These are phyloP conservation scores for Panaeolus papilionaceus DNA, from an alignment of 768 basidiomycete species.

Conservation along the genomic window DNA sequence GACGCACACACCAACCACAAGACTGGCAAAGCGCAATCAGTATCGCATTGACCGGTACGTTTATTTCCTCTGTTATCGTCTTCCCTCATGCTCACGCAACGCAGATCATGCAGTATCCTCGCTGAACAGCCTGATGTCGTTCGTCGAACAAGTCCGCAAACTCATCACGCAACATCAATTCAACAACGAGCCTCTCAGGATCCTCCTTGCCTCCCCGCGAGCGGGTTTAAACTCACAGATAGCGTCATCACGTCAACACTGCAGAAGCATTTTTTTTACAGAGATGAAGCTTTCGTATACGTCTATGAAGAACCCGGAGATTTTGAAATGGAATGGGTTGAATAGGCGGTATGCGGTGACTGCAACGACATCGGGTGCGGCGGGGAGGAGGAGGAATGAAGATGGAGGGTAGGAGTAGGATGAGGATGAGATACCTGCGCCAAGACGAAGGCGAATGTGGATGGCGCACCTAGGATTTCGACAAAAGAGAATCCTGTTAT, in stretches of 20 bases:
- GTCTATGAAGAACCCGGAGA: constrained; percentile 66
- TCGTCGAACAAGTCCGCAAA: constrained; percentile 80
- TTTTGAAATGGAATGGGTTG: constrained; percentile 64
- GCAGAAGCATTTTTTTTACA: constrained; percentile 84
- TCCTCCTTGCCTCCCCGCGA: constrained; percentile 78
- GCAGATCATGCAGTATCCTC: constrained; percentile 74
- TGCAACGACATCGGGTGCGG: constrained; percentile 27
- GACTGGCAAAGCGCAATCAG: constrained; percentile 74
- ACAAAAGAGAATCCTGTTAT: constrained; percentile 75
- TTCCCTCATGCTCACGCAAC: neutral
- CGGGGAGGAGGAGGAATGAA: constrained; percentile 44
- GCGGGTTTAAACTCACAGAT: constrained; percentile 73
- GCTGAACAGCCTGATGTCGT: constrained; percentile 57
- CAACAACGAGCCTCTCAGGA: constrained; percentile 84
- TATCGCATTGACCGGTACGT: constrained; percentile 76
- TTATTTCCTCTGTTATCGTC: neutral
- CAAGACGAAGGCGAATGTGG: neutral
- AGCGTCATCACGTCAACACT: constrained; percentile 79
- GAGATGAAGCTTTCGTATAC: constrained; percentile 76
- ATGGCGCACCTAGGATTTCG: constrained; percentile 44
- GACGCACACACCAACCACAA: constrained; percentile 70
- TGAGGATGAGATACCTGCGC: constrained; percentile 26
- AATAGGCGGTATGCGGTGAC: constrained; percentile 63
- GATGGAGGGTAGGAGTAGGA: too few species aligned
- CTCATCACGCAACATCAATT: constrained; percentile 81